Base-by-base conservation (phyloP, 345 rosid species). In the Citrus hindsii region DNA sequence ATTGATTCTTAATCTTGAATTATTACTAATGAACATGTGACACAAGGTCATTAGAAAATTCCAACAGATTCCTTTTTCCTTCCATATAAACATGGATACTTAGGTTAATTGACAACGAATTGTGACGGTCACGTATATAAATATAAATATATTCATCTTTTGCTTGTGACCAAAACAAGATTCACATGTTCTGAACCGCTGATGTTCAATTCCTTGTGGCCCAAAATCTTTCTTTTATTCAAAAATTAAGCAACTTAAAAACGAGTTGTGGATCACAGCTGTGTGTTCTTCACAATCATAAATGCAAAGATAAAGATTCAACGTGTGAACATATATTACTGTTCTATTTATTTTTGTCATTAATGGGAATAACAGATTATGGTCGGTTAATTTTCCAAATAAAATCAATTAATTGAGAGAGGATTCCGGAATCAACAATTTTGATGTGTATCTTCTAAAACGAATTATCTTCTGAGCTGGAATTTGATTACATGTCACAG, bases 221-320 rank as follows among this genome's bases (percentile, higher is more conserved):
- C 71, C 21, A 18, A 32, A 65, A 32, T 30, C 13, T 32, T 25
- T 40, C 21, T 25, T 40, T 24, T 13, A n/a, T 68, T 67, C 22
- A 40, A 67, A 2, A 67, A 12, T 9, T 27, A 68, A 40, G 72
- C 14, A 68, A 68, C 72, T 35, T 68, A 24, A 2, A 3, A 6
- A 18, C 46, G 65, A 27, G 58, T 72, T 1, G 32, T 72, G 76
- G 65, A 55, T 56, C 65, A 72, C 51, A 56, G 76, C 65, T 72
- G 65, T 72, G 28, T 55, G 12, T 24, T 9, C 48, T 35, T 66
- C 48, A 35, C 18, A 37, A 14, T 67, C 19, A 38, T 38, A 37
- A 67, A 67, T 67, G 71, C 70, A 35, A 8, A 22, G 16, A 59
- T 7, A 59, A 35, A 67, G 30, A 55, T 53, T 55, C 48, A 55